These are phyloP conservation scores for Ramaria sp. DNA, from an alignment of 768 basidiomycete genomes.

Conservation along the genomic window DNA sequence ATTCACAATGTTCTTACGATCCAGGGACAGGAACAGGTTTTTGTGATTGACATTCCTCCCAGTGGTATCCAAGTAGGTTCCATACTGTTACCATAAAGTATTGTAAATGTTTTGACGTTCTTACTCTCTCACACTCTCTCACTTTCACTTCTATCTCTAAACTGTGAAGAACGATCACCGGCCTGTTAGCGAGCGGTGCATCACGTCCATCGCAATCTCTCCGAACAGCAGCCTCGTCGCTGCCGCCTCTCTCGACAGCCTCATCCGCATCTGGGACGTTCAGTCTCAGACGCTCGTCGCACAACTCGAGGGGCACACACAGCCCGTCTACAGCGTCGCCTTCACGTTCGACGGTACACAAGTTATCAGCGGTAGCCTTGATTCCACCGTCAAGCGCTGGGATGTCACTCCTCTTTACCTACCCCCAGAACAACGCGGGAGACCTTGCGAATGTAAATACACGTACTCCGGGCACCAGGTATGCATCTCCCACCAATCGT, in stretches of 20 bases:
- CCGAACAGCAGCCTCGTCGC: slow-evolving; percentile 59
- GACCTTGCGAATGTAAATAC: slow-evolving; percentile 27
- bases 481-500: slow-evolving; percentile 79
- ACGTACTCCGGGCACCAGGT: slow-evolving; percentile 36
- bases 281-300: slow-evolving; percentile 64
- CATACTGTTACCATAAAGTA: slow-evolving; percentile 35
- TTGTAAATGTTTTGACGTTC: no score
- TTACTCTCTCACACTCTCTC: no score
- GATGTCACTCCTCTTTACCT: slow-evolving; percentile 41
- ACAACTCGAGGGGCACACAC: slow-evolving; percentile 63
- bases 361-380: slow-evolving; percentile 82
- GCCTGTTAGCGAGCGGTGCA: no score
- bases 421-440: slow-evolving; percentile 7
- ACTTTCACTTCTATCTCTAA: no score
- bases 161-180: no score
- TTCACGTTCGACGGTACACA: slow-evolving; percentile 87
- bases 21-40: no score
- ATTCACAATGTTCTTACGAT: no score
- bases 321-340: slow-evolving; percentile 78
- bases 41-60: no score
- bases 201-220: slow-evolving; percentile 64
- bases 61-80: no score
- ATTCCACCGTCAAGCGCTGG: slow-evolving; percentile 83
- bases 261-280: slow-evolving; percentile 77
- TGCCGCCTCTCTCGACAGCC: slow-evolving; percentile 45